Evolutionary conservation across 805 yeast species (phyloP).

Genomic region (Saturnispora zaruensis): DNA sequence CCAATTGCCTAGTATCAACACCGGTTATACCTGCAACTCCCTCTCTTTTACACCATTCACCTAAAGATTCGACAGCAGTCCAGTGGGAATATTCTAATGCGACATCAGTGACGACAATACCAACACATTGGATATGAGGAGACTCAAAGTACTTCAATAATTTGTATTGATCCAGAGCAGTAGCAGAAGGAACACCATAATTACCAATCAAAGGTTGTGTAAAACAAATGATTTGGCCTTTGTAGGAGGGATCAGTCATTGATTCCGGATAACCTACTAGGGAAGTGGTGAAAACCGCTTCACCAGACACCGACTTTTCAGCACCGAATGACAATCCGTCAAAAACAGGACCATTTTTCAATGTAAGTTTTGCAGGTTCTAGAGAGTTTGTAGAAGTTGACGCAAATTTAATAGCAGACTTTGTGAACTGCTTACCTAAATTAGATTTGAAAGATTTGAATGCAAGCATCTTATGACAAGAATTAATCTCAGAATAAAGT

Average conservation of each 20-base stretch:
- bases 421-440: not conserved
- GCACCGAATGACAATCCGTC: constrained; percentile 96
- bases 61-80: constrained; percentile 96
- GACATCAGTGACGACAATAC: constrained; percentile 91
- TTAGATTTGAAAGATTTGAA: constrained; percentile 10
- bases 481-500: not conserved
- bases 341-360: constrained; percentile 89
- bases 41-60: constrained; percentile 93
- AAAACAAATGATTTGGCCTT: constrained; percentile 93
- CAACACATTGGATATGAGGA: constrained; percentile 86
- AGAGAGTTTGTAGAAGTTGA: constrained; percentile 30
- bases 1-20: constrained; percentile 94
- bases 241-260: constrained; percentile 95
- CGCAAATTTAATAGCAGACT: constrained; percentile 14
- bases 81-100: constrained; percentile 97
- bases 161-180: constrained; percentile 73
- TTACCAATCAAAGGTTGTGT: constrained; percentile 97
- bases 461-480: constrained; percentile 10
- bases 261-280: constrained; percentile 98
- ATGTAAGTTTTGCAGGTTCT: constrained; percentile 82
- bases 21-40: constrained; percentile 96
- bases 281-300: constrained; percentile 96
- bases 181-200: constrained; percentile 92
- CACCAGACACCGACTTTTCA: constrained; percentile 85
- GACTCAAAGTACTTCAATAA: constrained; percentile 86